These are phyloP conservation scores for Hydnum rufescens DNA, from an alignment of 768 basidiomycete species.

Conservation along the genomic window DNA sequence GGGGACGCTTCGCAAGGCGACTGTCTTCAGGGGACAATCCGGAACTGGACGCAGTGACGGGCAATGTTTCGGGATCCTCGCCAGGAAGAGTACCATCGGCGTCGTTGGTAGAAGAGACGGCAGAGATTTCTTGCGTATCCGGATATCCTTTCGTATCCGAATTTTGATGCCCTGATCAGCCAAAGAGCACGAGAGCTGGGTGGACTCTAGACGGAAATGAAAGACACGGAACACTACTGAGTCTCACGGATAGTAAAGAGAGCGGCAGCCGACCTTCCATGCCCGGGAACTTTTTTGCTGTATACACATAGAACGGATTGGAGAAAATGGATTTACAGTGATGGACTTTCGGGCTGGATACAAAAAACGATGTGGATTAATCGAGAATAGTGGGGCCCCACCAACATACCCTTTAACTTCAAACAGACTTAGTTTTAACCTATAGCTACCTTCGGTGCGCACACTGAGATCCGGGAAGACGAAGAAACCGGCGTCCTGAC, in stretches of 20 bases:
- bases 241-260: neutral
- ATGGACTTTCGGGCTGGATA: constrained; percentile 51
- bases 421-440: constrained; percentile 57
- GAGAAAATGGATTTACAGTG: constrained; percentile 86
- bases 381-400: no score
- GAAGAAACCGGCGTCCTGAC: constrained; percentile 74
- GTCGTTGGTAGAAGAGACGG: neutral
- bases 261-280: constrained; percentile 56
- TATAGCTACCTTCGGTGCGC: constrained; percentile 78
- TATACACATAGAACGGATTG: constrained; percentile 81
- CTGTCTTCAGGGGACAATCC: no score
- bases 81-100: neutral
- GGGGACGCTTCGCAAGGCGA: no score
- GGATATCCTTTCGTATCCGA: constrained; percentile 79
- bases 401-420: constrained; percentile 86
- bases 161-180: constrained; percentile 97
- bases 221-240: neutral
- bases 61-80: neutral
- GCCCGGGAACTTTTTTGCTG: constrained; percentile 90
- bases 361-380: no score
- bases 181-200: constrained; percentile 68
- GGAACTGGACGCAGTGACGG: no score
- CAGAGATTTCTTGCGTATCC: constrained; percentile 37
- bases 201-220: constrained; percentile 40
- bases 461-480: constrained; percentile 92